Percentiles rank a stretch among this genome's conserved stretches.
These are phyloP conservation scores for Pyricularia grisea DNA, from an alignment of 2,329 filamentous ascomycete genomes.

Conservation along the genomic window DNA sequence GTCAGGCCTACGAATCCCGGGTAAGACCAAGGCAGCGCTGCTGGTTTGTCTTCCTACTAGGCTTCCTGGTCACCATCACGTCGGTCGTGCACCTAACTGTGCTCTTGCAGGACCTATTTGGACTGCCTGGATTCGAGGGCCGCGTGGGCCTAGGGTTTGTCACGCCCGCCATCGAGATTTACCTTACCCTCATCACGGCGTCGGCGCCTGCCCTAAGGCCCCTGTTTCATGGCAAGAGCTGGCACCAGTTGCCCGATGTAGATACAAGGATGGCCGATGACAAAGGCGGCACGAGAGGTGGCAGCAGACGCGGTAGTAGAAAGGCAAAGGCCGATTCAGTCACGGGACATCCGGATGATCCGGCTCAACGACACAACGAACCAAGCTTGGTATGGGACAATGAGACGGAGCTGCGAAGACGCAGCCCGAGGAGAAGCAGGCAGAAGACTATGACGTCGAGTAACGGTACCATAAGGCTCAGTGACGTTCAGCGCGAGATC, in stretches of 20 bases:
- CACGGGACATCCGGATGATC: no score
- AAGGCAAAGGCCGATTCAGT: no score
- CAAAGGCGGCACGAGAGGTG: slow-evolving; percentile 22
- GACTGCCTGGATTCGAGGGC: slow-evolving; percentile 13
- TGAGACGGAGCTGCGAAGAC: slow-evolving; percentile 17
- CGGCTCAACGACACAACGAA: not conserved
- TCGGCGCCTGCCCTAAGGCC: slow-evolving; percentile 29
- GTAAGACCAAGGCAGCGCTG: slow-evolving; percentile 19
- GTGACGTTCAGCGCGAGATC: slow-evolving; percentile 19
- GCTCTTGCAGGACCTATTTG: slow-evolving; percentile 22
- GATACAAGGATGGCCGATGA: slow-evolving; percentile 8
- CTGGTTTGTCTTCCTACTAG: slow-evolving; percentile 21
- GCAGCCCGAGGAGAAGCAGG: slow-evolving; percentile 21
- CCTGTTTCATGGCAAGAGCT: slow-evolving; percentile 20
- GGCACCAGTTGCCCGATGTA: slow-evolving; percentile 21
- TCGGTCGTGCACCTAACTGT: slow-evolving; percentile 23
- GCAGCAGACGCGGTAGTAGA: not conserved
- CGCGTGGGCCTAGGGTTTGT: slow-evolving; percentile 22
- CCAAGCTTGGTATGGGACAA: not conserved
- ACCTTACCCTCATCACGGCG: slow-evolving; percentile 30
- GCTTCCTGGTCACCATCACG: slow-evolving; percentile 23
- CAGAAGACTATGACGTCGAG: slow-evolving; percentile 24
- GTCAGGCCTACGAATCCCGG: slow-evolving; percentile 19
- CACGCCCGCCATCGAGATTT: slow-evolving; percentile 28
- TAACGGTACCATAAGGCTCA: slow-evolving; percentile 23